Percentiles rank a stretch among this genome's conserved stretches.
phyloP scores from a whole-genome alignment of 2,329 filamentous ascomycete genomes.

The Emergomyces pasteurianus region DNA sequence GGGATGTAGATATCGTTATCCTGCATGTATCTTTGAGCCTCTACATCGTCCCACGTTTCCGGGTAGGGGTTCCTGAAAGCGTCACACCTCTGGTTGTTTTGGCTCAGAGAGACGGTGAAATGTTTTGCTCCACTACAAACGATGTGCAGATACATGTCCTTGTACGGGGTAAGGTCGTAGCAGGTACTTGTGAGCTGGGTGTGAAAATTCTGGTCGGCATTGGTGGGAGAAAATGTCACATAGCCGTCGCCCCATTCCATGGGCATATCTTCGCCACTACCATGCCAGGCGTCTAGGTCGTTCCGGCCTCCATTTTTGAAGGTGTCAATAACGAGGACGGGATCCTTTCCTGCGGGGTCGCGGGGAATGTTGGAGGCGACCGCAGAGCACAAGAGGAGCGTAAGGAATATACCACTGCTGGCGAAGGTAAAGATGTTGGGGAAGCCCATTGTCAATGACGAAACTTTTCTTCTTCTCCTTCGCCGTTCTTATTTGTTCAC shows the following conservation, averaged over 20 bases:
- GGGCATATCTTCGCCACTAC: slow-evolving; percentile 48
- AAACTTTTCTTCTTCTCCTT: not conserved
- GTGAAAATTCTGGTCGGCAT: slow-evolving; percentile 51
- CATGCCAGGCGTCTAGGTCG: slow-evolving; percentile 53
- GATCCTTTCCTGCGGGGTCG: not conserved
- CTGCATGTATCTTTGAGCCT: slow-evolving; percentile 48
- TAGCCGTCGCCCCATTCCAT: slow-evolving; percentile 40
- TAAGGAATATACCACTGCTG: not conserved
- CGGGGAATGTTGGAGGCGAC: not conserved
- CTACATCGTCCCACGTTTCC: slow-evolving; percentile 55
- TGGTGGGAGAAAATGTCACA: slow-evolving; percentile 45
- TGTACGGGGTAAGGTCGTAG: slow-evolving; percentile 43
- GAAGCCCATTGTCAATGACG: not conserved
- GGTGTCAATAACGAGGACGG: slow-evolving; percentile 44
- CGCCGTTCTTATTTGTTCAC: not conserved
- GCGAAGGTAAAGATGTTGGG: not conserved
- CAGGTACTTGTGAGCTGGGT: slow-evolving; percentile 47
- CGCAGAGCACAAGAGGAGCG: not conserved
- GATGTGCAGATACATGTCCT: slow-evolving; percentile 52
- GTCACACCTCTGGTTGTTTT: slow-evolving; percentile 53
- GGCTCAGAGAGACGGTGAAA: slow-evolving; percentile 54
- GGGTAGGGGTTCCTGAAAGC: slow-evolving; percentile 46
- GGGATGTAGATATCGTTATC: slow-evolving; percentile 52
- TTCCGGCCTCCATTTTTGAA: slow-evolving; percentile 45
- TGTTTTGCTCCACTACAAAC: slow-evolving; percentile 49